Base-by-base conservation (phyloP, 495 filamentous ascomycete species). In the Podospora didyma region DNA sequence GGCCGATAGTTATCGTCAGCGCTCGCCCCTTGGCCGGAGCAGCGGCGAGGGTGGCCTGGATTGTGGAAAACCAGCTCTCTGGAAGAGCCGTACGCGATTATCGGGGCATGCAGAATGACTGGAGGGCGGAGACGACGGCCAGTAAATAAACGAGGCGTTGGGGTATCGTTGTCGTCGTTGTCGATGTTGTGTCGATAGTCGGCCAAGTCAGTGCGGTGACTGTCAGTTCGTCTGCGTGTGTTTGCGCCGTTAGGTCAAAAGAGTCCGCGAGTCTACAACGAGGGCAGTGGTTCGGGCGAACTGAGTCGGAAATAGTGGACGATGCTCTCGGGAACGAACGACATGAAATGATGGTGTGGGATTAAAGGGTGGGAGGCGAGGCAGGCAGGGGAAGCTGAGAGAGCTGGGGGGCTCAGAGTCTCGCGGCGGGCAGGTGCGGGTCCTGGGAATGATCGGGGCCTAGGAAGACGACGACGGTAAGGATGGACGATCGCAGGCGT, bases 51-150 rank as follows among this genome's bases (percentile, higher is more conserved):
- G 46, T 39, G 21, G 37, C 48, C 23, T 54, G 41, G 56, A 24
- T 53, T 56, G 37, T 57, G 44, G 53, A 55, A 31, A 52, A 41
- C 44, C 35, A 58, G 68, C 71, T 69, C 69, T 63, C 31, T 56
- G 37, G 48, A 56, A 74, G 71, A 71, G 68, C 68, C 55, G 28
- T 48, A 23, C 52, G 44, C 58, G 37, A 52, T 72, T 69, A 71
- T 48, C 67, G 62, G 65, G 56, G 64, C 71, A 74, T 74, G 61
- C 71, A 73, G 60, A 34, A 47, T 35, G 22, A 31, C 17, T 35
- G 46, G 39, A 31, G 46, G 20, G 28, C n/a, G 20, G 42, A 14
- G 26, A 41, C 26, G 26, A 9, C 26, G 26, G 26, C 4, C 26
- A 31, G 9, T 31, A 31, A 31, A 31, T 9, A 31, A 31, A 31